Evolutionary conservation across 2,329 filamentous ascomycete genomes (phyloP).

Genomic region (Sporothrix pallida): DNA sequence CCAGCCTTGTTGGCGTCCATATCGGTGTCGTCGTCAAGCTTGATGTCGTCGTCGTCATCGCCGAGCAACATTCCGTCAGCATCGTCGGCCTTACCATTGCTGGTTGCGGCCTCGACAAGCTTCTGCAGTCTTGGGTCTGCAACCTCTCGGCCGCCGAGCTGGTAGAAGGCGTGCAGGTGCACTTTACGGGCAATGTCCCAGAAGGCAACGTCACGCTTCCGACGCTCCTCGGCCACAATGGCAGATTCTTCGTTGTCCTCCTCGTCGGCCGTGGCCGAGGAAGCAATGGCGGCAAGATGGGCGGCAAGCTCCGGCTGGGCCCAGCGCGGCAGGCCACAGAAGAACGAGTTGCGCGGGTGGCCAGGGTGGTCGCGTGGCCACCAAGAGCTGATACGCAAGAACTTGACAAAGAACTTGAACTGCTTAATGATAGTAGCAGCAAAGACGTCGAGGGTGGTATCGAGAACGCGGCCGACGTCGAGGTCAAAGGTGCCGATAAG

Average conservation of each 20-base stretch:
- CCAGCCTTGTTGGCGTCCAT: constrained; percentile 43
- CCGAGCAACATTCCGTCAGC: constrained; percentile 39
- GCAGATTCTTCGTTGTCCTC: constrained; percentile 77
- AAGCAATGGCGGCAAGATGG: constrained; percentile 48
- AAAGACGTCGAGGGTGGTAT: constrained; percentile 94
- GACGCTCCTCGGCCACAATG: constrained; percentile 60
- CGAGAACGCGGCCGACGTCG: constrained; percentile 91
- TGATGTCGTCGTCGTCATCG: constrained; percentile 47
- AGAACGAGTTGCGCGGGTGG: constrained; percentile 51
- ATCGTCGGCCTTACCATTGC: constrained; percentile 39
- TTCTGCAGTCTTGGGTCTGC: constrained; percentile 62
- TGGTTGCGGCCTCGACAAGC: constrained; percentile 46
- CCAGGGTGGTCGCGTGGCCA: constrained; percentile 75
- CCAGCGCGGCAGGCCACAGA: constrained; percentile 80
- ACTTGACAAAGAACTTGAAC: constrained; percentile 91
- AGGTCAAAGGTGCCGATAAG: constrained; percentile 96
- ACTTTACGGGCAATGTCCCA: constrained; percentile 79
- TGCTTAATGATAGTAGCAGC: constrained; percentile 92
- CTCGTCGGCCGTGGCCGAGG: constrained; percentile 63
- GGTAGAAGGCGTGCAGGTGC: constrained; percentile 85
- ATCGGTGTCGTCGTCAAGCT: constrained; percentile 58
- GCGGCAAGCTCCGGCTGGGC: constrained; percentile 73
- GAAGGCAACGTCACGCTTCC: constrained; percentile 73
- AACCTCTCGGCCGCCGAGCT: constrained; percentile 76
- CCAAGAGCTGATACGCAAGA: constrained; percentile 91